A percentile compares a stretch with the other conserved stretches of the same genome.
These are phyloP conservation scores for Tillandsia leiboldiana DNA, from an alignment of 176 grass and related monocot genomes.

Conservation along the genomic window DNA sequence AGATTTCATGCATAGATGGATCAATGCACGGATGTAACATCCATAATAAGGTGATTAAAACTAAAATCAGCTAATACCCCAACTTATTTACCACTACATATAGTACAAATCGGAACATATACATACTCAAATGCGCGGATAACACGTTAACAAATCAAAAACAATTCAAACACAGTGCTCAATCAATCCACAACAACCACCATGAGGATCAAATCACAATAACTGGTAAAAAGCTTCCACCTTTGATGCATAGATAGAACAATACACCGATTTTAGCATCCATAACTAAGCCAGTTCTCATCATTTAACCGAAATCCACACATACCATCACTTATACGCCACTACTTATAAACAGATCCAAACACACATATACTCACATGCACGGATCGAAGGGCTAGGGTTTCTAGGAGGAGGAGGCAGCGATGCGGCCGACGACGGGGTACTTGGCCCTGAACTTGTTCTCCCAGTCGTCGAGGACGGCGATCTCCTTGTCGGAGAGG, in stretches of 20 bases:
- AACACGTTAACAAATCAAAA: no score
- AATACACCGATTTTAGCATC: no score
- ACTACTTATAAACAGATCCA: background rate
- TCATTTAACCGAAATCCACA: background rate
- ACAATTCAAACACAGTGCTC: no score
- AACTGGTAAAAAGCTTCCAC: no score
- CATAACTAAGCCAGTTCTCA: no score
- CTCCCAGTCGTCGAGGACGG: conserved; percentile 82
- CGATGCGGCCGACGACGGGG: conserved; percentile 55
- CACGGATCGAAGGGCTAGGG: background rate
- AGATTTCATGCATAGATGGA: no score
- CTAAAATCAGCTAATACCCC: background rate
- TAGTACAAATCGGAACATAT: background rate
- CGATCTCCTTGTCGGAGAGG: conserved; percentile 75
- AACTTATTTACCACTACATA: background rate
- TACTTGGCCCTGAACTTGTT: conserved; percentile 96
- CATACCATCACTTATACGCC: background rate
- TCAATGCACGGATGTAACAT: no score
- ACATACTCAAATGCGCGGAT: background rate
- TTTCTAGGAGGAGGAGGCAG: conserved; percentile 6
- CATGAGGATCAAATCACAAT: no score
- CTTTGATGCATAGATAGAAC: no score
- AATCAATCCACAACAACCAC: no score
- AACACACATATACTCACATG: background rate
- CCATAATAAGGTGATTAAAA: no score